Base-by-base conservation (phyloP, 306 rosid genomes). In the Cucurbita maxima region DNA sequence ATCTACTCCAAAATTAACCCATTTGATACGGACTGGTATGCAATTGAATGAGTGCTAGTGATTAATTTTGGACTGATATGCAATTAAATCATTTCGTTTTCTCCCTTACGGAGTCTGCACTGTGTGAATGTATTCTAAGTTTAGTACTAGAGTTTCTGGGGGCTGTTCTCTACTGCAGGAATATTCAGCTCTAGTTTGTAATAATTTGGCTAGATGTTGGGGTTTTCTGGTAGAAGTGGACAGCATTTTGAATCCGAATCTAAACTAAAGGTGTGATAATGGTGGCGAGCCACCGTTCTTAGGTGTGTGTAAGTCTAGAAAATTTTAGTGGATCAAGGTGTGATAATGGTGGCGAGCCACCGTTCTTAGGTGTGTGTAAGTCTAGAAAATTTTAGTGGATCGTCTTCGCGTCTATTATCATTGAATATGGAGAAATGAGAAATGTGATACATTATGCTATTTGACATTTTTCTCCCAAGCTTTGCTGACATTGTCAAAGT, bases 401-500 rank as follows among this genome's bases (percentile, higher is more conserved):
- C 52, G 12, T n/a, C n/a, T n/a, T 47, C 52, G 11, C 47, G 57
- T 68, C 41, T 50, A 70, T 15, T 50, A 47, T 30, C 45, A 30
- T 68, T 18, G 55, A 50, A 70, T 70, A 50, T 50, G 30, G n/a
- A 52, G 45, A 68, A 45, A 30, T 9, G 60, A 52, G 58, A 51
- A 37, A 53, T 38, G n/a, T 45, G 18, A 70, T 48, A 30, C 15
- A 37, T 37, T n/a, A 71, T 37, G 12, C 15, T 45, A 15, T 53
- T 34, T 13, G 5, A 8, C 16, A 8, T 71, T 50, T 13, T 45
- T 16, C 69, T 66, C 38, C 72, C 40, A 45, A 71, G 73, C 48
- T 63, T 74, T 18, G 2, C 58, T 88, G 64, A 76, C 69, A 70
- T 75, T 43, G 15, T 71, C 61, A 19, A 22, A 75, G 75, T 78